Evolutionary conservation across 2,329 filamentous ascomycete species (phyloP).

Genomic region (Aspergillus clavatus): DNA sequence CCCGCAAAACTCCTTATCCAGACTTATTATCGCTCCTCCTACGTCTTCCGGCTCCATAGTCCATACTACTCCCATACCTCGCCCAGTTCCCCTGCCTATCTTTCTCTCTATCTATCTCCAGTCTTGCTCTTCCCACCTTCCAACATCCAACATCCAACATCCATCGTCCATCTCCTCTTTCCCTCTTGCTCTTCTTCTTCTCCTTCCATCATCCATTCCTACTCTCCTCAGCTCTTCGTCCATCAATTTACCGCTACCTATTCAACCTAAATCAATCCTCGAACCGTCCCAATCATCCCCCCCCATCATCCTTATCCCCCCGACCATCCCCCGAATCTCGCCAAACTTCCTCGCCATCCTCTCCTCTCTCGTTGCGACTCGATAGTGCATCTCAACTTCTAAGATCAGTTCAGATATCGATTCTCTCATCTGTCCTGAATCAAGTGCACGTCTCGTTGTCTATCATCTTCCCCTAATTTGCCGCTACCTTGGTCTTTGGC

Average conservation of each 20-base stretch:
- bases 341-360: conserved; percentile 8
- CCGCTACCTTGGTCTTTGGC: conserved; percentile 10
- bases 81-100: too few species aligned
- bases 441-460: conserved; percentile 13
- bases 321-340: conserved; percentile 7
- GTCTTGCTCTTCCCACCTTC: too few species aligned
- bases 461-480: conserved; percentile 2
- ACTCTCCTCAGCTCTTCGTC: conserved; percentile 9
- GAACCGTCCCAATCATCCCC: conserved; percentile 1
- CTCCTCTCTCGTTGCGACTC: conserved; percentile 8
- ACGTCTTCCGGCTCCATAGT: conserved; percentile 9
- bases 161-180: too few species aligned
- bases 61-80: too few species aligned
- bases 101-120: too few species aligned
- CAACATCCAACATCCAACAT: too few species aligned
- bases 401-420: conserved; percentile 5
- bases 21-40: conserved; percentile 14
- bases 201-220: conserved; percentile 11
- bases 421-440: conserved; percentile 14
- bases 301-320: conserved; percentile 5
- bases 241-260: conserved; percentile 6
- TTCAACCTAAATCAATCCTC: not conserved
- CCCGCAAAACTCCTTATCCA: conserved; percentile 9
- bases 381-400: conserved; percentile 6
- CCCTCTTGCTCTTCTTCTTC: conserved; percentile 17